Evolutionary conservation across 768 basidiomycete species (phyloP).

Genomic region (Hygrocybe punicea): DNA sequence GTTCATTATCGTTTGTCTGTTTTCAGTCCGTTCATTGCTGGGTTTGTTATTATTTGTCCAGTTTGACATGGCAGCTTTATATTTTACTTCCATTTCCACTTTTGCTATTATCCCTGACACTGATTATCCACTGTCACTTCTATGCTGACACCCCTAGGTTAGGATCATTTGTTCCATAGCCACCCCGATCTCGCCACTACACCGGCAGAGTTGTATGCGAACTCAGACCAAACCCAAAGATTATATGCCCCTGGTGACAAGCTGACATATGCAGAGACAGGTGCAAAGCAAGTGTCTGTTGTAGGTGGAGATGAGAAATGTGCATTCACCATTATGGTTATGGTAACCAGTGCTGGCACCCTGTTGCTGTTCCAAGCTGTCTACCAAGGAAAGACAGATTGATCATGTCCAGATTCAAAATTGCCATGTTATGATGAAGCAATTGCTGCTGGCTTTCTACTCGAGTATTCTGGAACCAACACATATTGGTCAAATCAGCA

Average conservation of each 20-base stretch:
- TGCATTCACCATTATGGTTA: conserved; percentile 35
- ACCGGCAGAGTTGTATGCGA: conserved; percentile 27
- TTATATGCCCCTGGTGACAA: conserved; percentile 28
- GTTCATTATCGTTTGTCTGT: no score
- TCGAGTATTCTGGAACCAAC: conserved; percentile 20
- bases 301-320: conserved; percentile 38
- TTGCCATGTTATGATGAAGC: conserved; percentile 19
- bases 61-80: no score
- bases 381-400: conserved; percentile 24
- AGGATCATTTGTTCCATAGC: no score
- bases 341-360: conserved; percentile 24
- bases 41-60: no score
- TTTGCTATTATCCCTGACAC: no score
- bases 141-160: no score
- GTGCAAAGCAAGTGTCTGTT: conserved; percentile 20
- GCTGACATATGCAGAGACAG: conserved; percentile 23
- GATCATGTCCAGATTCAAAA: conserved; percentile 16
- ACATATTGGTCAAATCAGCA: conserved; percentile 30
- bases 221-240: conserved; percentile 36
- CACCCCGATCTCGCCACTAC: no score
- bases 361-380: conserved; percentile 36
- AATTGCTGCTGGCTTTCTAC: conserved; percentile 13
- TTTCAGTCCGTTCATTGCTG: no score
- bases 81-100: no score
- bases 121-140: no score